Percentiles rank a stretch among this genome's conserved stretches.
These are phyloP conservation scores for Teratosphaeria nubilosa DNA, from an alignment of 2,329 filamentous ascomycete genomes.

Conservation along the genomic window DNA sequence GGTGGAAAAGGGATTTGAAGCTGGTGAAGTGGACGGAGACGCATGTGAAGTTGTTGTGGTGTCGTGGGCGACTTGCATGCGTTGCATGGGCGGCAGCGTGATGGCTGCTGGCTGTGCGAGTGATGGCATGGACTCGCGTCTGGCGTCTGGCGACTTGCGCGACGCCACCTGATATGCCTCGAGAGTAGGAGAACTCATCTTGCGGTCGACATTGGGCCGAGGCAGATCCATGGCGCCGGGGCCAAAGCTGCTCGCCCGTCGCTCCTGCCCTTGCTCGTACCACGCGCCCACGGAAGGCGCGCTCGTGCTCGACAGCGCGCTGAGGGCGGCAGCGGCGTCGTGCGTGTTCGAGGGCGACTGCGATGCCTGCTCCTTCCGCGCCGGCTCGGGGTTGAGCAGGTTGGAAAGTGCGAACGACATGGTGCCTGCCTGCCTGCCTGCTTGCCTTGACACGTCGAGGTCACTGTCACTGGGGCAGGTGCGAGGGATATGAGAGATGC, in stretches of 20 bases:
- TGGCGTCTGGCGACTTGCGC: slow-evolving; percentile 32
- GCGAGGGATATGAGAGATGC: too few relatives aligned
- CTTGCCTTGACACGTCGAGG: not conserved
- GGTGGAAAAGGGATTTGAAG: slow-evolving; percentile 12
- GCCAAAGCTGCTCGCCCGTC: slow-evolving; percentile 23
- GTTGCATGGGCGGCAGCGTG: slow-evolving; percentile 34
- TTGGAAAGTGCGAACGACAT: slow-evolving; percentile 23
- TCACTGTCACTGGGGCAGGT: too few relatives aligned
- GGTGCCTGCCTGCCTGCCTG: not conserved
- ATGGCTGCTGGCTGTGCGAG: slow-evolving; percentile 23
- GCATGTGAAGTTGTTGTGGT: not conserved
- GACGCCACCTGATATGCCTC: slow-evolving; percentile 39
- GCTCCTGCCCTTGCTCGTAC: slow-evolving; percentile 8
- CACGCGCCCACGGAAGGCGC: slow-evolving; percentile 14
- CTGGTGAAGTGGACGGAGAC: not conserved
- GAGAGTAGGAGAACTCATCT: slow-evolving; percentile 34
- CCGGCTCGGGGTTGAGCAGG: slow-evolving; percentile 28
- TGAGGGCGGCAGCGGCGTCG: slow-evolving; percentile 31
- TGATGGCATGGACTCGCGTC: slow-evolving; percentile 26
- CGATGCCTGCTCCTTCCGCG: not conserved
- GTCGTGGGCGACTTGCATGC: slow-evolving; percentile 5
- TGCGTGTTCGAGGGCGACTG: slow-evolving; percentile 16
- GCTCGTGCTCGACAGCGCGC: slow-evolving; percentile 17
- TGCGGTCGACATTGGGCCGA: slow-evolving; percentile 23
- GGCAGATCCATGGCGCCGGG: slow-evolving; percentile 30